Percentiles rank a stretch among this genome's conserved stretches.
Evolutionary conservation across 1,139 yeast species (phyloP).

Genomic region (Nakaseomyces kungkrabaensis): DNA sequence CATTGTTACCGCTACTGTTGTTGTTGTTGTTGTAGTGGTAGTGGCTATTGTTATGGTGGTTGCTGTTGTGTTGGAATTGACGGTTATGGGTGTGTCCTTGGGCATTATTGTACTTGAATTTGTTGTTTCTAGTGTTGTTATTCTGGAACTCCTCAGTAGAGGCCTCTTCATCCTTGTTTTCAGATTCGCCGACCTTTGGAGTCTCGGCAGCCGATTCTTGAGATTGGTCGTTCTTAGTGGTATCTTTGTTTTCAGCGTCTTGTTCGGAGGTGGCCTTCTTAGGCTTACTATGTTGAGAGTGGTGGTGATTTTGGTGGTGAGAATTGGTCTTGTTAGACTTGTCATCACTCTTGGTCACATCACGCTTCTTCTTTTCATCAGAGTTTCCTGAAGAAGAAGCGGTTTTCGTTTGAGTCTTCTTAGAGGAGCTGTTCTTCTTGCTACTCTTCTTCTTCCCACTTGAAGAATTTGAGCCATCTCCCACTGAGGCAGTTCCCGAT

Average conservation of each 20-base stretch:
- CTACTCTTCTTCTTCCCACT: background rate
- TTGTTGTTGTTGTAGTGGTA: conserved; percentile 7
- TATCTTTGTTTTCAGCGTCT: background rate
- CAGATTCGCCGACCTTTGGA: background rate
- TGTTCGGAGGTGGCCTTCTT: background rate
- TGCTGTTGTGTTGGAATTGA: conserved; percentile 5
- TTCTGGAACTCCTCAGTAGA: background rate
- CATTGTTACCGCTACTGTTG: background rate
- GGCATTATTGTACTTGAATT: background rate
- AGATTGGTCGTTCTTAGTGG: background rate
- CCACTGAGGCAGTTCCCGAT: background rate
- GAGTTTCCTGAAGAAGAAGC: background rate
- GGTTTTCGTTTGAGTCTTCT: background rate
- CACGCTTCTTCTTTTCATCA: background rate
- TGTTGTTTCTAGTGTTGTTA: background rate
- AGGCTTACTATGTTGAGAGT: conserved; percentile 4
- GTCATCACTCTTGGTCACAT: background rate
- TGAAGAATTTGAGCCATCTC: background rate
- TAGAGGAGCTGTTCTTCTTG: background rate
- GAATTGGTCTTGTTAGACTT: background rate
- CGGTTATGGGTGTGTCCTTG: background rate
- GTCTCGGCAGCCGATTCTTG: background rate
- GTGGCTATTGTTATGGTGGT: conserved; percentile 3
- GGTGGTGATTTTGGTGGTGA: conserved; percentile 7
- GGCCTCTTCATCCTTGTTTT: background rate